Percentiles rank a stretch among this genome's conserved stretches.
phyloP scores from a whole-genome alignment of 2,329 filamentous ascomycete genomes.

The Colletotrichum noveboracense region DNA sequence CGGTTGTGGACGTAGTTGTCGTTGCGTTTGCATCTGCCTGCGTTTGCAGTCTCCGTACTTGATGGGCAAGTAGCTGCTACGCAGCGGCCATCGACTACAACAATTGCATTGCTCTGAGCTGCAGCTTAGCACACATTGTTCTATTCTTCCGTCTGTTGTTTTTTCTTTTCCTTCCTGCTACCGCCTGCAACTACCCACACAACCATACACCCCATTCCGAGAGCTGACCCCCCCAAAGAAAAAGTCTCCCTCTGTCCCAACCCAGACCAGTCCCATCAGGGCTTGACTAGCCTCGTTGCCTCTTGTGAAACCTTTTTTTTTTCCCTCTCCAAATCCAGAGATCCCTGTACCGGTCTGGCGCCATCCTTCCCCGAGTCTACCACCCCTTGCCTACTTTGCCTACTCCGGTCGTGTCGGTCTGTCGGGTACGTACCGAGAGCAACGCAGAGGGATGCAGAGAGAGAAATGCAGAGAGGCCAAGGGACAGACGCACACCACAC shows the following conservation, averaged over 20 bases:
- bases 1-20: not conserved
- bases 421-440: conserved; percentile 4
- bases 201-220: not conserved
- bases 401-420: conserved; percentile 13
- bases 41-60: not conserved
- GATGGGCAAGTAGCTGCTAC: conserved; percentile 2
- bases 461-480: not conserved
- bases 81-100: conserved; percentile 6
- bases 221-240: not conserved
- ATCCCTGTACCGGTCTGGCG: conserved; percentile 17
- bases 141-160: not conserved
- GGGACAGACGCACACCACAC: not conserved
- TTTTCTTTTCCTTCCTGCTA: not conserved
- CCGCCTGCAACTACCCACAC: conserved; percentile 18
- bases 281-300: conserved; percentile 20
- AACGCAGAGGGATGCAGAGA: not conserved
- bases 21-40: not conserved
- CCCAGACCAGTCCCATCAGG: conserved; percentile 9
- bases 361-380: conserved; percentile 21
- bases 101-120: not conserved
- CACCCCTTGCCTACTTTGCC: conserved; percentile 17
- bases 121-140: conserved; percentile 2
- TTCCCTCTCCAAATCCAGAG: not conserved
- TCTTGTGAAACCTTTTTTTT: conserved; percentile 21
- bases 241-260: conserved; percentile 7